Base-by-base conservation (phyloP, 2,329 filamentous ascomycete species). In the Lachnellula cervina region DNA sequence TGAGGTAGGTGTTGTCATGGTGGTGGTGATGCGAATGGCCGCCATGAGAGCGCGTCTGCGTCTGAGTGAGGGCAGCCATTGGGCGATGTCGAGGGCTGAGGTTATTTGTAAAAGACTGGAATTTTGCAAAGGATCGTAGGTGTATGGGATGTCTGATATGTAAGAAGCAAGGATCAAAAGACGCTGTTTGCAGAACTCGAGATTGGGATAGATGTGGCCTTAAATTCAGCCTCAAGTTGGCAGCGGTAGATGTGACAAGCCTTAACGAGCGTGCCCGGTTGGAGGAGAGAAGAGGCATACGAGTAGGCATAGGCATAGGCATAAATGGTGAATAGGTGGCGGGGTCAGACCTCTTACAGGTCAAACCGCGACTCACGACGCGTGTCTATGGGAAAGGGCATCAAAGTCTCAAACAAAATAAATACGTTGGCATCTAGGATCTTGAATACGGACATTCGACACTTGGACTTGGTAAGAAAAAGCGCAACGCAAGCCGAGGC, bases 1-100 rank as follows among this genome's bases (percentile, higher is more conserved):
- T 88, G 49, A 96, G 79, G 70, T 90, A 94, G 43, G 84, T 82
- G 73, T 90, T 94, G 73, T 96, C 90, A 71, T 94, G 89, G 69
- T 91, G 86, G 67, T 93, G 88, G 60, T 80, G 78, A 70, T 89
- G 84, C 66, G 77, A 75, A 64, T 84, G 80, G 57, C 76, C 74
- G 60, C 83, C 82, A 55, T 76, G 73, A 7, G 66, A 62, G 44
- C 68, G 66, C 46, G 63, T 69, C 55, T 70, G 67, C 3, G 66
- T 68, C 47, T 66, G 62, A 28, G 64, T 62, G 14, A 67, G 57
- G n/a, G 62, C 61, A 32, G 68, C 63, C 67, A 70, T 69, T 59
- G 67, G 58, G 43, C 58, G 61, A 28, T 54, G 44, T 57, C 62
- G 56, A 42, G 60, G 58, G 54, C 52, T 59, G 58, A 59, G 54